Conservation (phyloP, 306 rosid species). For the Sicyos edulis region DNA sequence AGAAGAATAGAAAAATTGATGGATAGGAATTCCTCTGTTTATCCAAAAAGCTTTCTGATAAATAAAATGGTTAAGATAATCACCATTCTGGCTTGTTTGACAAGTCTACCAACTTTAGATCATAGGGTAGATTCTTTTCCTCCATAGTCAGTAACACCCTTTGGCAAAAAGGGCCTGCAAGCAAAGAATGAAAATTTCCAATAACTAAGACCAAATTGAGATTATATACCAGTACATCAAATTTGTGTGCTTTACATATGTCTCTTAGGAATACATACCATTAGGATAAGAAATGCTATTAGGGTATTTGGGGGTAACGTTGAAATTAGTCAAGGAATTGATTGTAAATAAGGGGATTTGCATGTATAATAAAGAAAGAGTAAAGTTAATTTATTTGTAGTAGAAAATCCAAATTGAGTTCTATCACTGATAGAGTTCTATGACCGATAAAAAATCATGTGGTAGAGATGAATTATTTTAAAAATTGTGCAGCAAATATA, state of each 20-base stretch:
- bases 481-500: no score
- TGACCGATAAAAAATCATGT: no score
- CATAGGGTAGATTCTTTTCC: slow-evolving; percentile 83
- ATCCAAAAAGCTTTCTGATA: background rate
- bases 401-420: no score
- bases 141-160: slow-evolving; percentile 82
- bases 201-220: background rate
- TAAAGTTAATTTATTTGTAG: no score
- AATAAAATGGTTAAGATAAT: slow-evolving; percentile 1
- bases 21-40: background rate
- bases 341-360: no score
- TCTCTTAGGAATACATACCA: background rate
- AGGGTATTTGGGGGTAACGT: background rate
- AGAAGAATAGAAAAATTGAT: no score
- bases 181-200: slow-evolving; percentile 15
- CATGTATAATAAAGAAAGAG: no score
- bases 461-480: no score
- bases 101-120: slow-evolving; percentile 70
- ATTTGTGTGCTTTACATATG: background rate
- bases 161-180: slow-evolving; percentile 81
- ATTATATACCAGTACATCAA: background rate
- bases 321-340: no score
- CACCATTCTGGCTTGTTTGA: slow-evolving; percentile 84
- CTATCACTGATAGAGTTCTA: no score
- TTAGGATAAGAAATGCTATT: background rate